Base-by-base conservation (phyloP, 2,329 filamentous ascomycete species). In the Diaporthe citri region DNA sequence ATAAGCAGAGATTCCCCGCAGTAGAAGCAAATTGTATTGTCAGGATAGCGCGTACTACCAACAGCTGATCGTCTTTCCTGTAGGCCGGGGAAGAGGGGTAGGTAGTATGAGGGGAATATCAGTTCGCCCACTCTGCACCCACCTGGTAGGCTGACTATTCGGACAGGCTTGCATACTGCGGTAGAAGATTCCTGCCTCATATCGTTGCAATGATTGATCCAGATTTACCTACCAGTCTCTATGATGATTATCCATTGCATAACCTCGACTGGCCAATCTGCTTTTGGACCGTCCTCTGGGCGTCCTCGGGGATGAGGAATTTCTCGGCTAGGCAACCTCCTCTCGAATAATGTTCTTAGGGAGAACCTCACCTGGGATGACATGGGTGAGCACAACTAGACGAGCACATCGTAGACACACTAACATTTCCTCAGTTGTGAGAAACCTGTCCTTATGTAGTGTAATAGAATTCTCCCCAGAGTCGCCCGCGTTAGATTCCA, bases 1-100 rank as follows among this genome's bases (percentile, higher is more conserved):
- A 25, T 48, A 64, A 64, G 60, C 60, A 64, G 9, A 48, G 17
- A 39, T 64, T 22, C 60, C 60, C 60, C 60, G 41, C 41, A 64
- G 7, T 31, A 13, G 25, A n/a, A 64, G 9, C 4, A 64, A 31
- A n/a, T 34, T 15, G 41, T 22, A 34, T n/a, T 22, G 60, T 34
- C 59, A 46, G 4, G 25, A n/a, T 22, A 46, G 9, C 39, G 9
- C n/a, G 17, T 31, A 15, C 5, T 48, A 46, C 25, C 41, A 34
- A n/a, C 17, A 4, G 9, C 28, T 22, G 41, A 64, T 48, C 60
- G 20, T 64, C 25, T 41, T 28, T 34, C 20, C 39, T 34, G 4
- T 17, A n/a, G 41, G 17, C 25, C 8, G 41, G 25, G 9, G 39
- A 64, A 64, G 60, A 64, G 60, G 60, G 60, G 60, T 46, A 64